Evolutionary conservation across 179 eudicot species (phyloP), one percentile per base, ranked within the genome.

Genomic region (Drosera spatulata): DNA sequence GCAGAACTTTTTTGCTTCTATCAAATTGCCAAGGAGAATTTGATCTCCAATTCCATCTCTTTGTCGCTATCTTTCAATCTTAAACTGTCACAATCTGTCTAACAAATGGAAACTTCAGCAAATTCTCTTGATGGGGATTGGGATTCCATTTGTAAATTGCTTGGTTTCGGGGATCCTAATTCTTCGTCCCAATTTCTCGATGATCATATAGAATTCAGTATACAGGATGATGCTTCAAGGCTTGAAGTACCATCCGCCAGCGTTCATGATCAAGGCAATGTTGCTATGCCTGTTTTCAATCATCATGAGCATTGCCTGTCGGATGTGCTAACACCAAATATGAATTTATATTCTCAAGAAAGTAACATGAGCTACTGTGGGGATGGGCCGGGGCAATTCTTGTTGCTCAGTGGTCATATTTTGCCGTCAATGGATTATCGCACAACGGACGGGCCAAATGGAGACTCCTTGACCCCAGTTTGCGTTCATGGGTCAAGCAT

Each of bases 121-220:
- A n/a, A 40, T 10, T 75, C 76, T 56, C 52, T 63, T 51, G 81
- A 83, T 48, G 81, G 78, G 46, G 96, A 88, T 42, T 80, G 79
- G 82, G 89, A 79, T 11, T 79, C 79, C 51, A 63, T 85, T 44
- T 70, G 70, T 73, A 74, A 73, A 66, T 58, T 80, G 70, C 72
- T 86, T 61, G 61, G 75, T 10, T 37, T 47, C 33, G 75, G 72
- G 10, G 81, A 74, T 39, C 66, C 77, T 12, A 74, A 76, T 55
- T 62, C 45, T 48, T 53, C 72, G 33, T 50, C 73, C 60, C 22
- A 14, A 10, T 33, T 46, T 58, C 56, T 14, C 45, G 40, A 52
- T 41, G 39, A 40, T 15, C 48, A 50, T 7, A 7, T 42, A 10
- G 42, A 51, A 40, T 11, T 58, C 3, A 51, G 1, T 33, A 43